A percentile compares a stretch with the other conserved stretches of the same genome.
phyloP scores from a whole-genome alignment of 148 eudicot species.

The Amaranthus palmeri region DNA sequence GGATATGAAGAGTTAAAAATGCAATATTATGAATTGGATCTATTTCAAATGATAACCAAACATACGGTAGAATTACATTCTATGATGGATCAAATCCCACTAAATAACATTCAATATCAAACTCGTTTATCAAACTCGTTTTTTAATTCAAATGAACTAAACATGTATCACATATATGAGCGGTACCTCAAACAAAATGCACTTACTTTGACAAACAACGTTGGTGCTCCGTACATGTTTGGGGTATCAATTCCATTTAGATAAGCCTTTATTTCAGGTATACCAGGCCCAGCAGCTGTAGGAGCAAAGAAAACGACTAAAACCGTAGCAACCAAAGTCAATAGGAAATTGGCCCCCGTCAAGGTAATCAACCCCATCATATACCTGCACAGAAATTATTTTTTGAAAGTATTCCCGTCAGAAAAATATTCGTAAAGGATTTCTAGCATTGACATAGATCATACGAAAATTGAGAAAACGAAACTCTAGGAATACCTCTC shows the following conservation, averaged over 20 bases:
- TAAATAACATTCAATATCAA: neutral
- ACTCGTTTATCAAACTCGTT: no score
- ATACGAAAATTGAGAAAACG: neutral
- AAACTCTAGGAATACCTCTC: constrained; percentile 17
- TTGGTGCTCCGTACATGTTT: constrained; percentile 74
- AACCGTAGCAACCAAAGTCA: constrained; percentile 59
- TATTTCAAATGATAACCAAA: neutral
- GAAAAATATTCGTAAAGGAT: neutral
- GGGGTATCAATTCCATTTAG: constrained; percentile 90
- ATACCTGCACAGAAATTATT: constrained; percentile 45
- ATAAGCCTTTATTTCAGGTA: constrained; percentile 87
- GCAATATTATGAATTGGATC: neutral
- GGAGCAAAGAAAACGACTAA: constrained; percentile 74
- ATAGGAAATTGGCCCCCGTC: constrained; percentile 48
- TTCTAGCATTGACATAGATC: neutral
- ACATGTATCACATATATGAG: neutral
- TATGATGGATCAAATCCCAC: neutral
- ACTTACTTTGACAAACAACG: constrained; percentile 74
- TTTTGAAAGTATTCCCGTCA: neutral
- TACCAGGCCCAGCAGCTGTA: constrained; percentile 91
- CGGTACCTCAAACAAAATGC: neutral
- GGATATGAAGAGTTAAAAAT: neutral
- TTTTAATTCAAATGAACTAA: neutral
- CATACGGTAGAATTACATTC: neutral
- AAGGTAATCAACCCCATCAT: constrained; percentile 47